A percentile compares a stretch with the other conserved stretches of the same genome.
These are phyloP conservation scores for Saturnispora silvae DNA, from an alignment of 805 yeast species.

Conservation along the genomic window DNA sequence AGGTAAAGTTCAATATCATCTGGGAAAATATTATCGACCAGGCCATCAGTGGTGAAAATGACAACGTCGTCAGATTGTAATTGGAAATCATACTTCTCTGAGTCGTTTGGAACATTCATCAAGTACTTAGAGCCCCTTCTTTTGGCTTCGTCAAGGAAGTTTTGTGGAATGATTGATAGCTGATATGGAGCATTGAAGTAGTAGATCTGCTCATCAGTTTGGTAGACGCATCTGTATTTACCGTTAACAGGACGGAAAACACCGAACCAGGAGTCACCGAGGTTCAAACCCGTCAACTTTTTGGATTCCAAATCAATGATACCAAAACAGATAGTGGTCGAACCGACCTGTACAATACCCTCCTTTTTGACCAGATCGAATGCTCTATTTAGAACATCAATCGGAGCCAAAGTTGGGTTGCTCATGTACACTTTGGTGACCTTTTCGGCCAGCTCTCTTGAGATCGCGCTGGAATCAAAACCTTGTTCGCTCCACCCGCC, in stretches of 20 bases:
- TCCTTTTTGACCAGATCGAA: constrained; percentile 42
- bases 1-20: constrained; percentile 64
- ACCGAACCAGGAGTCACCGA: constrained; percentile 95
- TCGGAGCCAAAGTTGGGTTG: constrained; percentile 27
- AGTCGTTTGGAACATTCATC: constrained; percentile 56
- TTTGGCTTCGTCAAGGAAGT: constrained; percentile 42
- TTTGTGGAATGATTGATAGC: constrained; percentile 69
- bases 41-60: constrained; percentile 87
- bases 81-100: constrained; percentile 58
- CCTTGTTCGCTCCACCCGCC: constrained; percentile 97
- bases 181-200: constrained; percentile 91
- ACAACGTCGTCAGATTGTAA: constrained; percentile 65
- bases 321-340: constrained; percentile 88
- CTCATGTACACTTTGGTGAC: constrained; percentile 32
- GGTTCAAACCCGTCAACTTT: constrained; percentile 53
- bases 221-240: constrained; percentile 38
- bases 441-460: constrained; percentile 61
- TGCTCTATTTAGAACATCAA: constrained; percentile 42
- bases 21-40: constrained; percentile 71
- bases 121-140: constrained; percentile 52
- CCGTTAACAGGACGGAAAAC: constrained; percentile 43
- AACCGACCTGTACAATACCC: constrained; percentile 72
- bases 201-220: constrained; percentile 72
- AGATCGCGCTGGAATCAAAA: constrained; percentile 77
- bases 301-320: constrained; percentile 46